A percentile compares a stretch with the other conserved stretches of the same genome.
Evolutionary conservation across 768 basidiomycete genomes (phyloP).

Genomic region (Trichaptum fuscoviolaceum): DNA sequence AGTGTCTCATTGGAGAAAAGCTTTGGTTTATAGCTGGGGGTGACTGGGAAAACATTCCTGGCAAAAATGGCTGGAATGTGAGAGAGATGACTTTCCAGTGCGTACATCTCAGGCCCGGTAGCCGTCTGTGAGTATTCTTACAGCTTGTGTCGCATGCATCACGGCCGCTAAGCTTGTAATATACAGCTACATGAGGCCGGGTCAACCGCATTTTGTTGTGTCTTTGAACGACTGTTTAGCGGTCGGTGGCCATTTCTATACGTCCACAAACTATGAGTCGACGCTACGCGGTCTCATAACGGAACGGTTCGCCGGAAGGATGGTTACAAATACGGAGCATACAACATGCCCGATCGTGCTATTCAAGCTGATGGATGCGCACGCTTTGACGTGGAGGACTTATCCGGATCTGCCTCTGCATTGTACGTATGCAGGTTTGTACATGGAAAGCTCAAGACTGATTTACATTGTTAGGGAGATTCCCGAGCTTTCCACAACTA

Average conservation of each 20-base stretch:
- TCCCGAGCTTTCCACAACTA: background rate
- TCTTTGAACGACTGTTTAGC: background rate
- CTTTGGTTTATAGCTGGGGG: background rate
- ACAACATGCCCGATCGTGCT: background rate
- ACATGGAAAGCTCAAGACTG: no score
- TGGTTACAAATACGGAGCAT: background rate
- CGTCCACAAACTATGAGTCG: background rate
- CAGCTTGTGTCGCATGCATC: no score
- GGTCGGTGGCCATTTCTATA: constrained; percentile 1
- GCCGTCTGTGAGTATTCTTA: background rate
- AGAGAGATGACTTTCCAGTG: background rate
- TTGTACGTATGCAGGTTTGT: no score
- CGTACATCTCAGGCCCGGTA: background rate
- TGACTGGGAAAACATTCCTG: background rate
- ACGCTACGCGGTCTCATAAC: background rate
- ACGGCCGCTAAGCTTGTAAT: background rate
- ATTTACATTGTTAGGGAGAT: background rate
- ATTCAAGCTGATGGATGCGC: background rate
- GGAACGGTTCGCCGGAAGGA: background rate
- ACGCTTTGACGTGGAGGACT: background rate
- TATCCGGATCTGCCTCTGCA: background rate
- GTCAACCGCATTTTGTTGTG: background rate
- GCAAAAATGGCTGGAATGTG: background rate
- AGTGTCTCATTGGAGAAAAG: background rate
- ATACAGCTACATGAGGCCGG: background rate